Evolutionary conservation across 192 early-diverging fungal species (phyloP).

Genomic region (Kappamyces sp.): DNA sequence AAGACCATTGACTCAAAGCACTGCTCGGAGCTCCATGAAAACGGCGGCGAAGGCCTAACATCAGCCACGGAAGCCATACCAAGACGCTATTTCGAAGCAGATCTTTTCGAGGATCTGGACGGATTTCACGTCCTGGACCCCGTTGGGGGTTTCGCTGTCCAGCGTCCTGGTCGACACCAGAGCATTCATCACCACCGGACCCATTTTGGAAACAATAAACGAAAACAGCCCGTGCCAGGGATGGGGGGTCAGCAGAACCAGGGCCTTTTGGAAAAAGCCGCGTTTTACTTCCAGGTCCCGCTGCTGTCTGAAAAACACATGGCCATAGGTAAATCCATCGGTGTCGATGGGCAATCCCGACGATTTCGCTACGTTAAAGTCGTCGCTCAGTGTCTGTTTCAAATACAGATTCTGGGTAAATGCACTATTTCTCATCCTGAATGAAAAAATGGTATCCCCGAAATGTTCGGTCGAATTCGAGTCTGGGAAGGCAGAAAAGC

Average conservation of each 20-base stretch:
- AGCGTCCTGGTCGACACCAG: constrained; percentile 28
- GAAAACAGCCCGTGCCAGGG: constrained; percentile 85
- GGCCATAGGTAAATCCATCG: constrained; percentile 67
- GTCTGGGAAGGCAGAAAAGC: constrained; percentile 54
- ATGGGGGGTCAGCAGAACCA: constrained; percentile 82
- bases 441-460: constrained; percentile 44
- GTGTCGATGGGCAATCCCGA: constrained; percentile 34
- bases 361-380: constrained; percentile 13
- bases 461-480: constrained; percentile 43
- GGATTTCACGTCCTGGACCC: constrained; percentile 41
- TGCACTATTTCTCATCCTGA: constrained; percentile 41
- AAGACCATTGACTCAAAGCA: constrained; percentile 24
- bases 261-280: constrained; percentile 89
- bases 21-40: constrained; percentile 21
- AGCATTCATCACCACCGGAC: constrained; percentile 75
- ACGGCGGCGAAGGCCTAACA: constrained; percentile 43
- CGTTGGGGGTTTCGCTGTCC: constrained; percentile 1
- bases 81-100: constrained; percentile 69
- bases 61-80: constrained; percentile 34
- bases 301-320: constrained; percentile 93
- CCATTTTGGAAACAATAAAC: constrained; percentile 63
- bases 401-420: constrained; percentile 31
- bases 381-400: constrained; percentile 13
- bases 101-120: constrained; percentile 68
- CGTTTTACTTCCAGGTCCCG: constrained; percentile 76